These are phyloP conservation scores for Xylaria sp. DNA, from an alignment of 2,329 filamentous ascomycete species.

Conservation along the genomic window DNA sequence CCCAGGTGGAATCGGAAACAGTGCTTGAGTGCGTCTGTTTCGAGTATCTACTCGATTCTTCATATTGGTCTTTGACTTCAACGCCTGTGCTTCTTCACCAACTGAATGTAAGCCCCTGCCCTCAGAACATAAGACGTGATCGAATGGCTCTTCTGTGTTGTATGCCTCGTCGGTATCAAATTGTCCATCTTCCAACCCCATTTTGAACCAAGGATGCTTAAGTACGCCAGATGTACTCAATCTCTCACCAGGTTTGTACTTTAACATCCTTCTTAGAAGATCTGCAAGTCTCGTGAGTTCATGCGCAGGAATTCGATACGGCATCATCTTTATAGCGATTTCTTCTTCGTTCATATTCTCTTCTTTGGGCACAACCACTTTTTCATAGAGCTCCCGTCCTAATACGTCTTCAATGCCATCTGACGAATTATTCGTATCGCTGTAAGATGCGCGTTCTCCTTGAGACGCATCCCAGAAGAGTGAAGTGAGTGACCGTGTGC, in stretches of 20 bases:
- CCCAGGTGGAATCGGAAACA: background rate
- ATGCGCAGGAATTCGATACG: background rate
- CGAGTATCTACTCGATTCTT: too few relatives aligned
- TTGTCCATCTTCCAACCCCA: background rate
- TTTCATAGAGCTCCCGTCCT: background rate
- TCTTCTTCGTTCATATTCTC: background rate
- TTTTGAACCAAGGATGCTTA: conserved; percentile 1
- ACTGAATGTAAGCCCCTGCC: background rate
- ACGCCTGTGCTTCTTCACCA: background rate
- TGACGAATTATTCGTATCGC: background rate
- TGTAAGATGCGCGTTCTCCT: background rate
- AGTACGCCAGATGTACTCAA: background rate
- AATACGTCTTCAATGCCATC: background rate
- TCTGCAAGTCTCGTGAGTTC: background rate
- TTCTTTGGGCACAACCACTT: background rate
- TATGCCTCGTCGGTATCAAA: too few relatives aligned
- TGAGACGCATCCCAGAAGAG: background rate
- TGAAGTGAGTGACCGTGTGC: background rate
- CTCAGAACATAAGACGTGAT: background rate
- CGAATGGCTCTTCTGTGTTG: background rate
- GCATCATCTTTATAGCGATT: background rate
- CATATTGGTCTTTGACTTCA: background rate
- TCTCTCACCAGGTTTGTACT: conserved; percentile 2
- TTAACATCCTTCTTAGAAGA: conserved; percentile 5
- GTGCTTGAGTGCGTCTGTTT: too few relatives aligned